Evolutionary conservation across 306 rosid species (phyloP).

Genomic region (Spatholobus suberectus): DNA sequence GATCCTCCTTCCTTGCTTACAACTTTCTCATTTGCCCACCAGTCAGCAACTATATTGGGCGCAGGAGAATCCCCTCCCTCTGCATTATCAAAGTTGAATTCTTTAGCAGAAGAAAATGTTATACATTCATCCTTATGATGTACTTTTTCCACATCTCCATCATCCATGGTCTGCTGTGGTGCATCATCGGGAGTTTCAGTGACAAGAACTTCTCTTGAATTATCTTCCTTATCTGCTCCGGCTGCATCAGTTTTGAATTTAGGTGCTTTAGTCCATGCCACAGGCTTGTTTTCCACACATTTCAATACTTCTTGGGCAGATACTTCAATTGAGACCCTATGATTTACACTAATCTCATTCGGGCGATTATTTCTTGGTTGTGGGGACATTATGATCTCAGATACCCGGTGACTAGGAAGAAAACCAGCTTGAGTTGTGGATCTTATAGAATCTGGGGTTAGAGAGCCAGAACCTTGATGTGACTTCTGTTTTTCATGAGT

Average conservation of each 20-base stretch:
- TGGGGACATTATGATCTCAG: constrained; percentile 48
- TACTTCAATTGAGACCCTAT: constrained; percentile 51
- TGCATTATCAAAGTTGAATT: constrained; percentile 80
- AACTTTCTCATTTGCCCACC: constrained; percentile 95
- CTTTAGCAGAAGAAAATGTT: constrained; percentile 75
- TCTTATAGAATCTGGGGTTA: constrained; percentile 49
- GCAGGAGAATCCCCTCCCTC: constrained; percentile 72
- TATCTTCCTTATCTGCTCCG: constrained; percentile 40
- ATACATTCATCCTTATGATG: constrained; percentile 62
- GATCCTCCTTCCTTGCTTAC: constrained; percentile 57
- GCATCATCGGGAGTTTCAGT: constrained; percentile 50
- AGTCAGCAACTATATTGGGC: constrained; percentile 60
- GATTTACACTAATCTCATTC: constrained; percentile 43
- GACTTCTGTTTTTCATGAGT: constrained; percentile 57
- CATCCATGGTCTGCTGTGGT: constrained; percentile 37
- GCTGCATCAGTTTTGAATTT: constrained; percentile 35
- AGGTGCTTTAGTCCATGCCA: constrained; percentile 35
- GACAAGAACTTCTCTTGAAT: constrained; percentile 34
- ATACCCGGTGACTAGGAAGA: constrained; percentile 39
- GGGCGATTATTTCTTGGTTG: constrained; percentile 37
- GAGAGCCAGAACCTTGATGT: constrained; percentile 51
- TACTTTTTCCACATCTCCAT: constrained; percentile 43
- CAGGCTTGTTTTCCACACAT: constrained; percentile 47
- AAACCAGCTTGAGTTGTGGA: constrained; percentile 44
- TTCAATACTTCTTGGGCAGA: constrained; percentile 39